These are phyloP conservation scores for Diaporthe humulicola DNA, from an alignment of 2,329 filamentous ascomycete species.

Conservation along the genomic window DNA sequence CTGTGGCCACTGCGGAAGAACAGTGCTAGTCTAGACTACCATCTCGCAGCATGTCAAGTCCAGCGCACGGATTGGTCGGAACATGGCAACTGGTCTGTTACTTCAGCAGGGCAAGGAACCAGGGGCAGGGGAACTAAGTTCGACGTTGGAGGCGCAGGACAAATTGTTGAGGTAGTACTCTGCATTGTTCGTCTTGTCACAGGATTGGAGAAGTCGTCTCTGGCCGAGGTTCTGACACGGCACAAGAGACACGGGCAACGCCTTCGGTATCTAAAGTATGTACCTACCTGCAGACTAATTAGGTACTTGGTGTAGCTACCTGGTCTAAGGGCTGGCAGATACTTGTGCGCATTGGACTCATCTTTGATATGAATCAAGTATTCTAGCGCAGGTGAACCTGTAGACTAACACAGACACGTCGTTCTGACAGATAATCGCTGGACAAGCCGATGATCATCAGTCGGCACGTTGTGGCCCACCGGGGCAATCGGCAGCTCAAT, in stretches of 20 bases:
- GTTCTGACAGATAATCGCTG: neutral
- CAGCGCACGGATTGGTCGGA: neutral
- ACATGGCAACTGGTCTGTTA: neutral
- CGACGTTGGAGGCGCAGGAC: neutral
- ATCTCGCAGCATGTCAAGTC: neutral
- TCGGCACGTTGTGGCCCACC: neutral
- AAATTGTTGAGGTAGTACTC: constrained; percentile 21
- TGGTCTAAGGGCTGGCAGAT: neutral
- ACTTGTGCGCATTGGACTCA: neutral
- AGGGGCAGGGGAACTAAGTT: constrained; percentile 5
- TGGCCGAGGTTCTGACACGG: constrained; percentile 24
- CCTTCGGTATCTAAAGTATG: neutral
- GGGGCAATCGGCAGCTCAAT: neutral
- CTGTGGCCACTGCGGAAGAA: neutral
- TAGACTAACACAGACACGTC: neutral
- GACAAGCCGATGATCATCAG: neutral
- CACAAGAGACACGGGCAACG: neutral
- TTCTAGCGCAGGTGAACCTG: neutral
- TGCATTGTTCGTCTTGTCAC: constrained; percentile 16
- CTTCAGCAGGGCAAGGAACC: neutral
- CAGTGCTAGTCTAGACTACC: neutral
- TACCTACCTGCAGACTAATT: neutral
- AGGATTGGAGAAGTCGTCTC: constrained; percentile 13
- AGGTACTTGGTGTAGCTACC: neutral
- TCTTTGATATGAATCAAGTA: neutral